Conservation (phyloP, 257 asterid species). For the Ocimum tenuiflorum region DNA sequence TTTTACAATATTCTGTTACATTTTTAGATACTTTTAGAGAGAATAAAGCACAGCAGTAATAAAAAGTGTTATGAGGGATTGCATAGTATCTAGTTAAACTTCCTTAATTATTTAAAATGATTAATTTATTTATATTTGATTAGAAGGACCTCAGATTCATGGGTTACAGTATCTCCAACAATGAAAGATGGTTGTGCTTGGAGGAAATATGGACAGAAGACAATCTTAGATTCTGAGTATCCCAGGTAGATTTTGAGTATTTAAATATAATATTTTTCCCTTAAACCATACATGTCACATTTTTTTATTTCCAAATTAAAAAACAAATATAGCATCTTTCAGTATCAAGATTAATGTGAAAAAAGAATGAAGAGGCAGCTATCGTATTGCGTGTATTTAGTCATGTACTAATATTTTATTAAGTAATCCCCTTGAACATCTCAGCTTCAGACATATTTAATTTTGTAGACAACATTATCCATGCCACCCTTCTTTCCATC, state of each 20-base stretch:
- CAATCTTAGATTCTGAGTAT: conserved; percentile 33
- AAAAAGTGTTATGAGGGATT: background rate
- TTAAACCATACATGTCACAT: too few relatives aligned
- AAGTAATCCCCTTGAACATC: too few relatives aligned
- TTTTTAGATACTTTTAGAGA: background rate
- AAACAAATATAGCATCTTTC: too few relatives aligned
- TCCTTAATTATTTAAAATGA: too few relatives aligned
- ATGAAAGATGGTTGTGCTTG: conserved; percentile 59
- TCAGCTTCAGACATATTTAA: too few relatives aligned
- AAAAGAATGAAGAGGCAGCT: background rate
- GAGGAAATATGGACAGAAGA: conserved; percentile 89
- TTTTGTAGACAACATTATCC: background rate
- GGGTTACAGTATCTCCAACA: conserved; percentile 20
- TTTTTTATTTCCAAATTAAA: too few relatives aligned
- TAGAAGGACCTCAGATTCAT: conserved; percentile 43
- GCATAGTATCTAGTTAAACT: background rate
- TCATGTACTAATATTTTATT: too few relatives aligned
- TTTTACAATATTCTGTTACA: background rate
- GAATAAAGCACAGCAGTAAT: too few relatives aligned
- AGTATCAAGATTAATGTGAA: background rate
- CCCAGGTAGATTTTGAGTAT: conserved; percentile 44
- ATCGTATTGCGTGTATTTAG: background rate
- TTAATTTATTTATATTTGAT: background rate
- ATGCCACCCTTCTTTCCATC: background rate
- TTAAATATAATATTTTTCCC: too few relatives aligned